phyloP scores from a whole-genome alignment of 139 green algal genomes.

The Chlamydomonas incerta region DNA sequence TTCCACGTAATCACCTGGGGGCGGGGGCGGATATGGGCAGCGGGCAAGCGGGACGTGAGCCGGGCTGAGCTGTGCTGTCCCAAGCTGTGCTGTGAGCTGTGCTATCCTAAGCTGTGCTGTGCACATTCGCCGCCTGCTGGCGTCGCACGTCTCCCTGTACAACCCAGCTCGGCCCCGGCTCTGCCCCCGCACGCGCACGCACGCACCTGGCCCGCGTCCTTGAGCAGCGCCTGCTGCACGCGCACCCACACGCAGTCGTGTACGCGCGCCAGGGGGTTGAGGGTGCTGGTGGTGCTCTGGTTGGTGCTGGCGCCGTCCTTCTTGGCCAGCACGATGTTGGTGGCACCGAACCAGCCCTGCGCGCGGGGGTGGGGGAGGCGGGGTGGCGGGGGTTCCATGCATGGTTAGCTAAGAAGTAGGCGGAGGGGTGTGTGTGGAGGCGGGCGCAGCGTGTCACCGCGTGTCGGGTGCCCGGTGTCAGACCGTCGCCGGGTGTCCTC shows the following conservation, averaged over 20 bases:
- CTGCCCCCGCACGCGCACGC: background rate
- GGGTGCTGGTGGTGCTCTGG: background rate
- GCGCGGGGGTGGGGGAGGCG: too few relatives aligned
- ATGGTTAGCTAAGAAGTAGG: too few relatives aligned
- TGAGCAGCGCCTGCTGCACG: conserved; percentile 2
- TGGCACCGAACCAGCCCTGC: background rate
- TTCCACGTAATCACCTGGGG: background rate
- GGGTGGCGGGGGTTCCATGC: too few relatives aligned
- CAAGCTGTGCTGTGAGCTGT: too few relatives aligned
- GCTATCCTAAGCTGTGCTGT: too few relatives aligned
- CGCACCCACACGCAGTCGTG: background rate
- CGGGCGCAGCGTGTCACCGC: too few relatives aligned
- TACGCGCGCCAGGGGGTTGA: background rate
- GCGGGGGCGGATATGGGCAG: background rate
- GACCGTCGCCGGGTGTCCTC: too few relatives aligned
- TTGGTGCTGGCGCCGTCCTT: background rate
- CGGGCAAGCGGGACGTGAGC: background rate
- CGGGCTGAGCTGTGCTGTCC: too few relatives aligned
- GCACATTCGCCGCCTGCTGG: background rate
- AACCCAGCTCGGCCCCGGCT: too few relatives aligned
- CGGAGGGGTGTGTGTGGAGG: too few relatives aligned
- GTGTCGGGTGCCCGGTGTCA: too few relatives aligned
- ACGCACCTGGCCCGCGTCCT: conserved; percentile 1
- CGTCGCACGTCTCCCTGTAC: background rate
- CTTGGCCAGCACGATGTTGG: background rate